These are phyloP conservation scores for Salix caprea DNA, from an alignment of 345 rosid genomes.

Conservation along the genomic window DNA sequence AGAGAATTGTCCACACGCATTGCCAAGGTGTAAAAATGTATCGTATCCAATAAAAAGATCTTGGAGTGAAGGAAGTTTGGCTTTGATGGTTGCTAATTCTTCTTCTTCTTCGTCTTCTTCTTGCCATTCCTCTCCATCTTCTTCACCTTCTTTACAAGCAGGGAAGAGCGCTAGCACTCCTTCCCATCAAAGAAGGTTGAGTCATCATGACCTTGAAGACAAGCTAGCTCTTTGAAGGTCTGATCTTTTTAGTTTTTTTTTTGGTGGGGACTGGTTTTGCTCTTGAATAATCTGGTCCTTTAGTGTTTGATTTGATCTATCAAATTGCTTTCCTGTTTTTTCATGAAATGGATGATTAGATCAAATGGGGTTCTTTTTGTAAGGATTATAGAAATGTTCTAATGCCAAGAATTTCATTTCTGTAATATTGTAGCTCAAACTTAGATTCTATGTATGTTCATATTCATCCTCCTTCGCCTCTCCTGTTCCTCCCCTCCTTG, in stretches of 20 bases:
- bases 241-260: neutral
- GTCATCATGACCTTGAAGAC: neutral
- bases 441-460: neutral
- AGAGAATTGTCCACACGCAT: conserved; percentile 22
- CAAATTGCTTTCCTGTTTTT: neutral
- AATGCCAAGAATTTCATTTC: neutral
- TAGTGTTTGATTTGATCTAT: neutral
- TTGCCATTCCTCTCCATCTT: conserved; percentile 37
- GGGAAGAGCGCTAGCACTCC: neutral
- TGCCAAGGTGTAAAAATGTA: conserved; percentile 27
- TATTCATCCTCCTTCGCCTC: neutral
- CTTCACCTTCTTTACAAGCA: conserved; percentile 29
- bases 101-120: neutral
- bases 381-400: neutral
- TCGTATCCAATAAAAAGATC: conserved; percentile 54
- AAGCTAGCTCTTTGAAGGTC: neutral
- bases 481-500: neutral
- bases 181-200: neutral
- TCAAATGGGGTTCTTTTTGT: neutral
- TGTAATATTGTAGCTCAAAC: neutral
- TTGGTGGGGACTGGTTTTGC: neutral
- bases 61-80: conserved; percentile 64
- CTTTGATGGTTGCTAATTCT: conserved; percentile 12
- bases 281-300: neutral
- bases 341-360: neutral